Percentiles rank a stretch among this genome's conserved stretches.
Conservation (phyloP, 768 basidiomycete species). For the Tulasnella sp. region DNA sequence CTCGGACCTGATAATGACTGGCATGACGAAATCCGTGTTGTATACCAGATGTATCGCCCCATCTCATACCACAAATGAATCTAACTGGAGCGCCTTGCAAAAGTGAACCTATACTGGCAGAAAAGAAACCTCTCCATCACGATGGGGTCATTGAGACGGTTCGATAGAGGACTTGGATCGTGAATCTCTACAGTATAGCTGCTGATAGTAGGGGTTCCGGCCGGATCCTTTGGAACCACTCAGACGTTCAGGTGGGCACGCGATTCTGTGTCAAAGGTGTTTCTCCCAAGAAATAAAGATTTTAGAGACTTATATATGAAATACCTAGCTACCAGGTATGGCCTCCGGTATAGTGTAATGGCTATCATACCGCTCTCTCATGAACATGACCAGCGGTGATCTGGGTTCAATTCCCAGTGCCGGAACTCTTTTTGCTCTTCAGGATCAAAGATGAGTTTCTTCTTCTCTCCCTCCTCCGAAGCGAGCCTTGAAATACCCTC, state of each 20-base stretch:
- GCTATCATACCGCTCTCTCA: constrained; percentile 4
- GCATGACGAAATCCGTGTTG: background rate
- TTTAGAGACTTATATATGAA: no score
- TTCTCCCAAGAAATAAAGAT: no score
- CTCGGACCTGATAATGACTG: background rate
- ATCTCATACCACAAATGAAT: background rate
- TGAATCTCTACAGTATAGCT: background rate
- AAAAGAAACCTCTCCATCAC: background rate
- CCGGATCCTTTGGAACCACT: no score
- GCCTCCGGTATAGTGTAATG: background rate
- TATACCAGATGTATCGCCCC: background rate
- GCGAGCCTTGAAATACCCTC: no score
- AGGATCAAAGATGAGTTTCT: no score
- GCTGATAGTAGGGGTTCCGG: background rate
- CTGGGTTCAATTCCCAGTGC: background rate
- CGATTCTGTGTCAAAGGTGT: no score
- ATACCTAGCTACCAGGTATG: background rate
- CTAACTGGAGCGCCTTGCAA: background rate
- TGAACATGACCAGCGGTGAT: background rate
- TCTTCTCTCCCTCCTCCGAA: no score
- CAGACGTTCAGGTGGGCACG: no score
- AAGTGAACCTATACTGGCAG: background rate
- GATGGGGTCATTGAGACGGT: background rate
- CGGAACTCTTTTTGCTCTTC: background rate
- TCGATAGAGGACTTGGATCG: no score